Percentiles rank a stretch among this genome's conserved stretches.
These are phyloP conservation scores for Coemansia sp. DNA, from an alignment of 192 early-diverging fungal genomes.

Conservation along the genomic window DNA sequence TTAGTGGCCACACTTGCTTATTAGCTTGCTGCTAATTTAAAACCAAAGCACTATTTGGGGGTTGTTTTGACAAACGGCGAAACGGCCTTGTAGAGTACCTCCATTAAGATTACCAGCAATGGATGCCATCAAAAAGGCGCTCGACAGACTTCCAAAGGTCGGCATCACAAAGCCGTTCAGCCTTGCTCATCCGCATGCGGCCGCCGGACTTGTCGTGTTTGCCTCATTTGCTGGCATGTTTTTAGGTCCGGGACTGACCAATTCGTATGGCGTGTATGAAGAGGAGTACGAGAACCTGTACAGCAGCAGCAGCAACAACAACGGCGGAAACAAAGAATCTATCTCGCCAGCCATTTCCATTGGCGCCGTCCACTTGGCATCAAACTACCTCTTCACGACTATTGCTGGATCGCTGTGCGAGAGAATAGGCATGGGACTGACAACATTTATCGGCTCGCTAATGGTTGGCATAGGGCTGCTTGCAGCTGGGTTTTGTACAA, in stretches of 20 bases:
- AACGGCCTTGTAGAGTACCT: not conserved
- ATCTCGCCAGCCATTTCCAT: constrained; percentile 46
- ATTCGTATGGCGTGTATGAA: constrained; percentile 51
- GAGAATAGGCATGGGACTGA: constrained; percentile 48
- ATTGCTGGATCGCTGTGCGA: constrained; percentile 48
- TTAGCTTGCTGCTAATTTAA: not conserved
- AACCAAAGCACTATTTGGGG: no score
- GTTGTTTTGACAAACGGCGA: not conserved
- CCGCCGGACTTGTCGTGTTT: constrained; percentile 30
- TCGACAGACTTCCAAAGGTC: constrained; percentile 31
- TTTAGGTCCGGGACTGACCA: constrained; percentile 41
- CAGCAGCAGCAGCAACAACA: constrained; percentile 33
- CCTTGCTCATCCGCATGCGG: constrained; percentile 30
- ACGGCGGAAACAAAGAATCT: not conserved
- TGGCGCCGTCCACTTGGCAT: constrained; percentile 37
- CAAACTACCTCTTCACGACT: constrained; percentile 49
- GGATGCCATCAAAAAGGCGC: not conserved
- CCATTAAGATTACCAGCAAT: not conserved
- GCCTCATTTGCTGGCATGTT: constrained; percentile 49
- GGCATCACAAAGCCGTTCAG: constrained; percentile 38
- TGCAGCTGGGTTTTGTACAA: constrained; percentile 43
- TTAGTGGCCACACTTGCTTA: not conserved
- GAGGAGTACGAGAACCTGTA: constrained; percentile 48
- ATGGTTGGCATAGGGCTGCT: constrained; percentile 33
- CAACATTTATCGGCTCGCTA: constrained; percentile 40